These are phyloP conservation scores for Rhizoctonia solani DNA, from an alignment of 1,284 basidiomycete species.

Conservation along the genomic window DNA sequence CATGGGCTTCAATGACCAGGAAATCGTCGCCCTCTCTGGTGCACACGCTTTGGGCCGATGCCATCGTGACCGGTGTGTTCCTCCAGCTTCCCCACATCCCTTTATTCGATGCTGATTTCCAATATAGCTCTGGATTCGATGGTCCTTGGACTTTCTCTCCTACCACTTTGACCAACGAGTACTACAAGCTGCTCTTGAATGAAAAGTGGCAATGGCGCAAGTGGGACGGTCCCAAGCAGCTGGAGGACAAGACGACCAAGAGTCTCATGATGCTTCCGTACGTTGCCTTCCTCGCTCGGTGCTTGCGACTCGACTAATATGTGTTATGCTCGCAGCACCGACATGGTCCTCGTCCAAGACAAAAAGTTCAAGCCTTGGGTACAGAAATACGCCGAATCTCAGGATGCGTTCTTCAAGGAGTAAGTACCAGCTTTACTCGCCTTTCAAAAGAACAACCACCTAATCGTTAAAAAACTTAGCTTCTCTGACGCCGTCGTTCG, in stretches of 20 bases:
- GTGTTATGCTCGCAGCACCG: constrained; percentile 68
- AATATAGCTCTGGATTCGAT: constrained; percentile 76
- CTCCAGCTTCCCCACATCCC: neutral
- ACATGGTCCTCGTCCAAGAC: constrained; percentile 82
- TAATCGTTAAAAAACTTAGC: constrained; percentile 49
- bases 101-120: neutral
- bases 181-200: constrained; percentile 83
- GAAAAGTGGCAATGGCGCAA: constrained; percentile 90
- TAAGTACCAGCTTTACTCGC: constrained; percentile 51
- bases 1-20: constrained; percentile 86
- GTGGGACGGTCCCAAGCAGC: constrained; percentile 93
- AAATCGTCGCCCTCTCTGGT: constrained; percentile 92
- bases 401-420: constrained; percentile 90
- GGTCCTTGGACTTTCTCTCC: constrained; percentile 93
- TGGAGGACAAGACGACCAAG: constrained; percentile 87
- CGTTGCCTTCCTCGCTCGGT: constrained; percentile 41
- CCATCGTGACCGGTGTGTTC: constrained; percentile 71
- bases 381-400: constrained; percentile 80
- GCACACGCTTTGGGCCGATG: constrained; percentile 96
- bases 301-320: neutral
- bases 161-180: constrained; percentile 87
- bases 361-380: constrained; percentile 87
- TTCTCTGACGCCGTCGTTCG: constrained; percentile 77
- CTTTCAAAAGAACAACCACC: constrained; percentile 6
- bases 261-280: constrained; percentile 95